Conservation (phyloP, 164 flowering plant species). For the Dillenia suffruticosa region DNA sequence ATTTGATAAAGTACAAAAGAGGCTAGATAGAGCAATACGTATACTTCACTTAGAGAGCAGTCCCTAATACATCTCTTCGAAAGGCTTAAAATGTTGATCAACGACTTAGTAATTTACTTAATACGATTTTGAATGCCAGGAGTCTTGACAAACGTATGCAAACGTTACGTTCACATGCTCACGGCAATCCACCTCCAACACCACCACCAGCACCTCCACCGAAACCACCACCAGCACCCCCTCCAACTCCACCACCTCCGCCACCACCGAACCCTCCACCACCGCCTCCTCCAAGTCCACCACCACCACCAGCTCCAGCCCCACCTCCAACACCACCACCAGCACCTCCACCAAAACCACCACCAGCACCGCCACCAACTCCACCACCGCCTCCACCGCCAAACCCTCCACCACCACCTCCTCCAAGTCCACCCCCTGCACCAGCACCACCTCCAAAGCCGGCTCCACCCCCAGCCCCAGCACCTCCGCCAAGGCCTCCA, state of each 20-base stretch:
- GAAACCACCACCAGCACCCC: slow-evolving; percentile 6
- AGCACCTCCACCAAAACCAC: slow-evolving; percentile 14
- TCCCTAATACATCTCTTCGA: too few species aligned
- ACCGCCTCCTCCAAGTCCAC: slow-evolving; percentile 11
- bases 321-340: slow-evolving; percentile 6
- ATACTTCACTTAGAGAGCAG: too few species aligned
- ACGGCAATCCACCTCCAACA: slow-evolving; percentile 4
- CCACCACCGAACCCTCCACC: slow-evolving; percentile 11
- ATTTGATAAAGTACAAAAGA: too few species aligned
- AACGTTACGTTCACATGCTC: neutral
- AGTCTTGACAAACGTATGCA: neutral
- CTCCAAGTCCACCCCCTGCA: slow-evolving; percentile 21
- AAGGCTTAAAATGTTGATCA: too few species aligned
- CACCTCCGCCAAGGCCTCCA: slow-evolving; percentile 15
- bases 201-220: slow-evolving; percentile 13
- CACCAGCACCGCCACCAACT: slow-evolving; percentile 17
- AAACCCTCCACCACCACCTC: slow-evolving; percentile 20
- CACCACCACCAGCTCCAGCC: slow-evolving; percentile 5
- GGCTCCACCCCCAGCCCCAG: slow-evolving; percentile 20
- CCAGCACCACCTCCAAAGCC: slow-evolving; percentile 24
- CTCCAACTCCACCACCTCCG: slow-evolving; percentile 10
- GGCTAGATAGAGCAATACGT: too few species aligned
- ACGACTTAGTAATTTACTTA: too few species aligned
- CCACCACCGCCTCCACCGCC: slow-evolving; percentile 30
- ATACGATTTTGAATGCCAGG: neutral